Evolutionary conservation across 805 yeast species (phyloP).

Genomic region (Debaryomyces hansenii): DNA sequence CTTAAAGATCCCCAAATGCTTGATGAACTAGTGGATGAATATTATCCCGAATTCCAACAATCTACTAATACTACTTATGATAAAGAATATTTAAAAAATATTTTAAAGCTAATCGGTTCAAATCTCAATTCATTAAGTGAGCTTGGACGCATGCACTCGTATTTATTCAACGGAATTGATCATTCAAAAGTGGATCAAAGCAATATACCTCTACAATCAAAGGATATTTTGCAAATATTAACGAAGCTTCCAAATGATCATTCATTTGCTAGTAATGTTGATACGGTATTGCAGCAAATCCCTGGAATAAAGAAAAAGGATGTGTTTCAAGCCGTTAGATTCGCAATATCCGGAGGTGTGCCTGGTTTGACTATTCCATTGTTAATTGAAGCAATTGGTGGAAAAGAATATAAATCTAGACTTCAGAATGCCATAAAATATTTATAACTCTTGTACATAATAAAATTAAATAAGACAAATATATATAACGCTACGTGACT

Average conservation of each 20-base stretch:
- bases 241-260: conserved; percentile 9
- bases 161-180: conserved; percentile 44
- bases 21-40: conserved; percentile 34
- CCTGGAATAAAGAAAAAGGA: conserved; percentile 30
- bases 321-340: conserved; percentile 60
- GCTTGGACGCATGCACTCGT: conserved; percentile 45
- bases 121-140: conserved; percentile 57
- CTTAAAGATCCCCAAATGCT: conserved; percentile 39
- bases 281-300: neutral
- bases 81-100: conserved; percentile 23
- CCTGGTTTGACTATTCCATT: conserved; percentile 70
- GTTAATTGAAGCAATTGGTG: conserved; percentile 57
- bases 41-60: conserved; percentile 17
- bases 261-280: conserved; percentile 13
- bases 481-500: neutral
- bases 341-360: conserved; percentile 65
- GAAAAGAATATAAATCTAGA: conserved; percentile 29
- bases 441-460: conserved; percentile 6
- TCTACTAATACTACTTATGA: conserved; percentile 11
- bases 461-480: neutral
- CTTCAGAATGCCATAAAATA: conserved; percentile 12
- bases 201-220: conserved; percentile 12
- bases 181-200: conserved; percentile 15
- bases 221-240: conserved; percentile 14
- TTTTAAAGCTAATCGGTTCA: conserved; percentile 47